phyloP scores from a whole-genome alignment of 2,329 filamentous ascomycete species.

The Pseudocercospora musae region DNA sequence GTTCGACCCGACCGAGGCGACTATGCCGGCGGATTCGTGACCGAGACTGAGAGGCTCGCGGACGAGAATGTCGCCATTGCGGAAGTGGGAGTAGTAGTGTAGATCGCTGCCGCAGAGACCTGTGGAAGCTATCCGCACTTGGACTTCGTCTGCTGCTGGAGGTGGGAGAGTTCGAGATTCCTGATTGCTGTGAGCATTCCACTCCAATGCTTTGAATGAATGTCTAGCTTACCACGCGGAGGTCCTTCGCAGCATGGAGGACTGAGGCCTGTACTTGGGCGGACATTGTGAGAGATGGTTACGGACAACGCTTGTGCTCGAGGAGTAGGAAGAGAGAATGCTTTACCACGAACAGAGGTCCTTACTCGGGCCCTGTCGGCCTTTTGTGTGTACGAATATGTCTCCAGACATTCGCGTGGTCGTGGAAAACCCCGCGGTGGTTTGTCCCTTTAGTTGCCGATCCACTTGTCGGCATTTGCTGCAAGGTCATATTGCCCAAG shows the following conservation, averaged over 20 bases:
- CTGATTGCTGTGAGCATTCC: constrained; percentile 35
- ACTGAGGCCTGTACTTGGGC: constrained; percentile 50
- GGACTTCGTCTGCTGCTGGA: constrained; percentile 55
- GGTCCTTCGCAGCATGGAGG: constrained; percentile 59
- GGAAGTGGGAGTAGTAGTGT: constrained; percentile 84
- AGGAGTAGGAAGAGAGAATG: background rate
- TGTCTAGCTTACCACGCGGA: constrained; percentile 51
- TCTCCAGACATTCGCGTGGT: constrained; percentile 6
- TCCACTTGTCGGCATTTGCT: constrained; percentile 11
- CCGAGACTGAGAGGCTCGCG: constrained; percentile 77
- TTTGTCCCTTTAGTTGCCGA: background rate
- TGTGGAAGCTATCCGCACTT: constrained; percentile 62
- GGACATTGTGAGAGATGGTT: constrained; percentile 12
- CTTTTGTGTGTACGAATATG: constrained; percentile 5
- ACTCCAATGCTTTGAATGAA: background rate
- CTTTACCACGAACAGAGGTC: constrained; percentile 1
- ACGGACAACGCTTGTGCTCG: constrained; percentile 3
- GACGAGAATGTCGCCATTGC: constrained; percentile 82
- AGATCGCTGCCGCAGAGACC: constrained; percentile 70
- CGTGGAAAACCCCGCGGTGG: background rate
- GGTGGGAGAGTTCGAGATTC: constrained; percentile 50
- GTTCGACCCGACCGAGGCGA: constrained; percentile 65
- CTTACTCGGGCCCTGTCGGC: constrained; percentile 13
- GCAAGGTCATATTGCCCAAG: constrained; percentile 2
- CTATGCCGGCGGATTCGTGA: constrained; percentile 73